Evolutionary conservation across 2,329 filamentous ascomycete species (phyloP), one percentile per base, ranked within the genome.

Genomic region (Fusarium tricinctum): DNA sequence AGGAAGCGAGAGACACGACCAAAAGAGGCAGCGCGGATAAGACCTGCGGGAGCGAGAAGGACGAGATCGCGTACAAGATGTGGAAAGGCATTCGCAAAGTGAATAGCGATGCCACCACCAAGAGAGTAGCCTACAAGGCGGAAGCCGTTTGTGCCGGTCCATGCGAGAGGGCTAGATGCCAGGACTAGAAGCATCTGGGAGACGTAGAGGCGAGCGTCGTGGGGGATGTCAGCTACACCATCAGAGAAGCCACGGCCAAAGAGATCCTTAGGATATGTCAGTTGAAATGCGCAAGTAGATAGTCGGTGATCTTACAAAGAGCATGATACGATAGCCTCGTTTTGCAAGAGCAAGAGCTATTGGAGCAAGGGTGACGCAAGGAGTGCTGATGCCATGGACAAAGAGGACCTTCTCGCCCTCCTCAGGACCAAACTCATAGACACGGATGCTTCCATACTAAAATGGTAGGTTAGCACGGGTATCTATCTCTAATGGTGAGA

Each of bases 301-400:
- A 3, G 3, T 9, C 15, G 9, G 6, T 12, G 19, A 15, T 71
- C 83, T 71, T 77, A 87, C 86, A 76, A 94, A 96, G 6, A 96
- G 82, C 88, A 97, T 89, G 14, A 97, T 92, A 42, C 93, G 87
- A 75, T 89, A 94, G 32, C 92, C 92, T 50, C 85, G 85, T 39
- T 86, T 82, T 4, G 87, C 92, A 22, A 97, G 83, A 20, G 83
- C 84, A 71, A 89, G 83, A 28, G 92, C 91, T 33, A 97, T 78
- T 44, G 85, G 86, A 26, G 86, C 85, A 17, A 96, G 82, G 2
- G 92, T 89, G 71, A 94, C 86, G 77, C 91, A 93, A 0, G 93
- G 91, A 0, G 92, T 97, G 63, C 90, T 93, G 75, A 97, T 95
- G 44, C 93, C 93, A 76, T 97, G 93, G 10, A 97, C 83, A 33